These are phyloP conservation scores for Didymella sp. DNA, from an alignment of 2,329 filamentous ascomycete species.

Conservation along the genomic window DNA sequence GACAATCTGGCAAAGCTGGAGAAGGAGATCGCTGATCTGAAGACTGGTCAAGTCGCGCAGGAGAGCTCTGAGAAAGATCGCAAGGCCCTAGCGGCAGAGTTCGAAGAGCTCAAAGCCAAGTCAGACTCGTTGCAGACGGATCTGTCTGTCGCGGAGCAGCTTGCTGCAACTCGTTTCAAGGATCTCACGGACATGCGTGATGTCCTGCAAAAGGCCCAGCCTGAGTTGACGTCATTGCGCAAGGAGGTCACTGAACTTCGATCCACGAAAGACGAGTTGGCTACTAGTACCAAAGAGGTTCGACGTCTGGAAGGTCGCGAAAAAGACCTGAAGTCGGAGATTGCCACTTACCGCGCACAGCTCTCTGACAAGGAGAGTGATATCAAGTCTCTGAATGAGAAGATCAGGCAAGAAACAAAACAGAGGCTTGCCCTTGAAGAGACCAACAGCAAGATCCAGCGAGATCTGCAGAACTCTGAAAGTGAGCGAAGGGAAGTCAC, in stretches of 20 bases:
- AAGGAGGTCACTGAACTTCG: conserved; percentile 79
- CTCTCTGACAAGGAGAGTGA: conserved; percentile 78
- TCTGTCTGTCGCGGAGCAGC: conserved; percentile 81
- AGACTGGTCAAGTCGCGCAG: conserved; percentile 55
- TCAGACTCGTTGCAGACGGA: conserved; percentile 78
- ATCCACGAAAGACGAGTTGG: conserved; percentile 75
- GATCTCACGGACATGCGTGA: conserved; percentile 83
- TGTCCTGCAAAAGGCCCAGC: conserved; percentile 81
- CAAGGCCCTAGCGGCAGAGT: conserved; percentile 66
- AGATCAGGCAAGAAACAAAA: conserved; percentile 75
- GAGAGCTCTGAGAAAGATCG: conserved; percentile 61
- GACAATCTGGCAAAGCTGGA: conserved; percentile 72
- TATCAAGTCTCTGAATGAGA: conserved; percentile 78
- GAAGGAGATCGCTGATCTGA: conserved; percentile 69
- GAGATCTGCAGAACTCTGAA: conserved; percentile 79
- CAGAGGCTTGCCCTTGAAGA: conserved; percentile 79
- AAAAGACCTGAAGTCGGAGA: conserved; percentile 78
- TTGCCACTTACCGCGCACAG: conserved; percentile 72
- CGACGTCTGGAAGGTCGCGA: conserved; percentile 81
- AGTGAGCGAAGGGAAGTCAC: conserved; percentile 79
- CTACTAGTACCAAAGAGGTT: conserved; percentile 67
- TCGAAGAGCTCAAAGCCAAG: conserved; percentile 75
- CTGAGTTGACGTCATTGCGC: conserved; percentile 80
- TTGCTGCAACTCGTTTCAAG: conserved; percentile 87
- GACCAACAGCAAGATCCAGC: conserved; percentile 73